A percentile compares a stretch with the other conserved stretches of the same genome.
Evolutionary conservation across 2,329 filamentous ascomycete genomes (phyloP).

Genomic region (Fusarium sp.): DNA sequence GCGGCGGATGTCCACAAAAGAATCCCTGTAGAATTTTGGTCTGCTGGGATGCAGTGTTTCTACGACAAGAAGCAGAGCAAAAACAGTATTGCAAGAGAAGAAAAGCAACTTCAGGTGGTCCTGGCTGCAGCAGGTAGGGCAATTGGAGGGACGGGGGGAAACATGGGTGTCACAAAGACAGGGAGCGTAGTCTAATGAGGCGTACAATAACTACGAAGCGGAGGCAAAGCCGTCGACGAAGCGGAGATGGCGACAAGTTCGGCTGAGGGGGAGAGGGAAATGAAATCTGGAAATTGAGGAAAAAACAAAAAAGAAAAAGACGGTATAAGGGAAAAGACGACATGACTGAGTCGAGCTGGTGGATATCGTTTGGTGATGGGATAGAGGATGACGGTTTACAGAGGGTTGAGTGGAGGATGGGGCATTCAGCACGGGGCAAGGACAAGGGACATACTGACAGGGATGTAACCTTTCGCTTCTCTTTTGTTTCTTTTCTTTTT

Average conservation of each 20-base stretch:
- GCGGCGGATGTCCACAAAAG: constrained; percentile 22
- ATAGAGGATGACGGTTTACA: constrained; percentile 36
- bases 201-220: constrained; percentile 28
- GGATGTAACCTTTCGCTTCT: constrained; percentile 33
- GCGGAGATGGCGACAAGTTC: constrained; percentile 28
- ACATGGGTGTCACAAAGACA: constrained; percentile 39
- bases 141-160: constrained; percentile 32
- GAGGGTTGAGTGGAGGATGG: constrained; percentile 43
- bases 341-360: constrained; percentile 12
- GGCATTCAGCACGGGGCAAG: constrained; percentile 48
- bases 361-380: constrained; percentile 32
- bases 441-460: constrained; percentile 42
- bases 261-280: not conserved
- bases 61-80: constrained; percentile 15
- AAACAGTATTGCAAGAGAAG: constrained; percentile 19
- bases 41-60: constrained; percentile 7
- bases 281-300: not conserved
- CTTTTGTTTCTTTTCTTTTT: constrained; percentile 41
- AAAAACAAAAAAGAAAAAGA: constrained; percentile 10
- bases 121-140: constrained; percentile 32
- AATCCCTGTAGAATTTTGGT: constrained; percentile 13
- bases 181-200: constrained; percentile 35
- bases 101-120: constrained; percentile 40
- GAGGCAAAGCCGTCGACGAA: constrained; percentile 15
- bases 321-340: constrained; percentile 11